These are phyloP conservation scores for Orbilia ellipsospora DNA, from an alignment of 2,329 filamentous ascomycete species.

Conservation along the genomic window DNA sequence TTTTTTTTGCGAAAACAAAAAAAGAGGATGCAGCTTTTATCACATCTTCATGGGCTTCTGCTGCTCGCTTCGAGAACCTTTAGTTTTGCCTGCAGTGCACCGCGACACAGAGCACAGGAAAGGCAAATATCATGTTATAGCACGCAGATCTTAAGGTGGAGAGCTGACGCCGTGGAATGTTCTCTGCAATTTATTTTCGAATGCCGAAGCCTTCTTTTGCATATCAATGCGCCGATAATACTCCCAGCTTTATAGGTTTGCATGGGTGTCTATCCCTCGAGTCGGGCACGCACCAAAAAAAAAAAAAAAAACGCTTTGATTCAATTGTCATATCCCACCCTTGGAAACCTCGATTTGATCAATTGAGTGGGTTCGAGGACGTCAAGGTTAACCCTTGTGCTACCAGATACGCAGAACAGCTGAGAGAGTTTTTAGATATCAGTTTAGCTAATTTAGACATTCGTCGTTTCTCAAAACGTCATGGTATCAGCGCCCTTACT, in stretches of 20 bases:
- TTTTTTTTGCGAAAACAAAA: slow-evolving; percentile 3
- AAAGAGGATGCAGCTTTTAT: slow-evolving; percentile 23
- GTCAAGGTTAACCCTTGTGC: neutral
- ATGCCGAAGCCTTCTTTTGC: slow-evolving; percentile 17
- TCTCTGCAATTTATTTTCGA: slow-evolving; percentile 17
- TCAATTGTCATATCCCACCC: neutral
- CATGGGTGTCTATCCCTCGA: too few species aligned
- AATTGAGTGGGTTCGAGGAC: neutral
- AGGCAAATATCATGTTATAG: slow-evolving; percentile 10
- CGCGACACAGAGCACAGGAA: neutral
- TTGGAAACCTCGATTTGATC: too few species aligned
- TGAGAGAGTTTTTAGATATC: too few species aligned
- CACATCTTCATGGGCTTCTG: slow-evolving; percentile 25
- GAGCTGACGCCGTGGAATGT: slow-evolving; percentile 22
- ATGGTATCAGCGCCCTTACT: too few species aligned
- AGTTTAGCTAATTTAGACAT: too few species aligned
- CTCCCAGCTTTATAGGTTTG: neutral
- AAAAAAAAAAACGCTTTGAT: neutral
- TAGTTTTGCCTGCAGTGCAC: slow-evolving; percentile 18
- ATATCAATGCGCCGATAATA: neutral
- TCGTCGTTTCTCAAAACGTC: too few species aligned
- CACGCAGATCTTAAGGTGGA: slow-evolving; percentile 15
- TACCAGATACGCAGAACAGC: neutral
- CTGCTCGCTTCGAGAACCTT: slow-evolving; percentile 13
- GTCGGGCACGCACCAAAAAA: neutral